These are phyloP conservation scores for Boletus sp. DNA, from an alignment of 768 basidiomycete species.

Conservation along the genomic window DNA sequence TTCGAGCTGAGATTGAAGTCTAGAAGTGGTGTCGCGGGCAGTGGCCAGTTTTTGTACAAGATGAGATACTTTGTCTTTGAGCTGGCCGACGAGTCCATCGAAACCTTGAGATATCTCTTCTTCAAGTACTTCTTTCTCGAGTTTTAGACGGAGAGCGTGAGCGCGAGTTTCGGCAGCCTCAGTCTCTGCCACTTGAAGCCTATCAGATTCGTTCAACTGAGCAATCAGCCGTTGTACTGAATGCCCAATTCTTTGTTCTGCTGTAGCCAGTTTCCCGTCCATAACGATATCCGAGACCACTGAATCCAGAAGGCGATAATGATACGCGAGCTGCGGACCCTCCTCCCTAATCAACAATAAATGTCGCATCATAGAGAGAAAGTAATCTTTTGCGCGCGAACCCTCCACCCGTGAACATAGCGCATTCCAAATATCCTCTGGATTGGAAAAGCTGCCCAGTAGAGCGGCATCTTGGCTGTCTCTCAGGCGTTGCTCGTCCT, in stretches of 20 bases:
- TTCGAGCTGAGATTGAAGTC: constrained; percentile 75
- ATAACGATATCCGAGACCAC: constrained; percentile 89
- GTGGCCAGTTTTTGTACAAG: constrained; percentile 75
- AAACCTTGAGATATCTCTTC: constrained; percentile 78
- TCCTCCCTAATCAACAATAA: constrained; percentile 88
- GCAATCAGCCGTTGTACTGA: constrained; percentile 88
- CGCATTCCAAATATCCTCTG: constrained; percentile 85
- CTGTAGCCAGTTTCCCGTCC: constrained; percentile 84
- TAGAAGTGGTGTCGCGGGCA: constrained; percentile 76
- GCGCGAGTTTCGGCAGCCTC: constrained; percentile 70
- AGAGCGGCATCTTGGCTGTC: constrained; percentile 76
- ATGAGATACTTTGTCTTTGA: constrained; percentile 67
- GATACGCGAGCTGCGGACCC: constrained; percentile 77
- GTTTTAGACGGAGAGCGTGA: constrained; percentile 58
- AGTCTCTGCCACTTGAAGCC: constrained; percentile 73
- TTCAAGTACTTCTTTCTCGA: constrained; percentile 82
- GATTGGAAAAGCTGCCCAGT: constrained; percentile 72
- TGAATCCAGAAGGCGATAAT: constrained; percentile 89
- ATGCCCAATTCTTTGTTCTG: constrained; percentile 81
- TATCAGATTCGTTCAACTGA: constrained; percentile 88
- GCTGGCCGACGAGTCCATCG: constrained; percentile 80
- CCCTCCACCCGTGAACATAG: constrained; percentile 75
- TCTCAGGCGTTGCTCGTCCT: constrained; percentile 71
- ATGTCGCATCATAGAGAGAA: constrained; percentile 94
- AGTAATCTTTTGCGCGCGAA: constrained; percentile 77